These are phyloP conservation scores for Cercophora newfieldiana DNA, from an alignment of 495 filamentous ascomycete species.

Conservation along the genomic window DNA sequence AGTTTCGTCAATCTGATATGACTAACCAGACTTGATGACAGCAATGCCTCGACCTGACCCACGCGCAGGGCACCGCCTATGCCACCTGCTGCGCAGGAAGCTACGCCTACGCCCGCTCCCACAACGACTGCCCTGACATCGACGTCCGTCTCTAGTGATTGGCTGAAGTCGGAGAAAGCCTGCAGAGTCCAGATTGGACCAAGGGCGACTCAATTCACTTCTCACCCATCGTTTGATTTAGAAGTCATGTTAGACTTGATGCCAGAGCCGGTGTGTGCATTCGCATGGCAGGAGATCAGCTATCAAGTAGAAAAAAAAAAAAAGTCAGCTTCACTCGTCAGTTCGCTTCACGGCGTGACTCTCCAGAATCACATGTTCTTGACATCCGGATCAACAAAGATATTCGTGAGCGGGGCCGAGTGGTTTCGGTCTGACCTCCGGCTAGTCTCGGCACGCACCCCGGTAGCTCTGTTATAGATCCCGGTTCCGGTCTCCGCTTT, in stretches of 20 bases:
- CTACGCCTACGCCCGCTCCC: slow-evolving; percentile 5
- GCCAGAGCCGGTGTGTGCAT: slow-evolving; percentile 3
- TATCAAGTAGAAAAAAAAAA: slow-evolving; percentile 9
- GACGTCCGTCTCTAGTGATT: slow-evolving; percentile 6
- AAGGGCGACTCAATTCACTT: slow-evolving; percentile 7
- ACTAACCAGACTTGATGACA: slow-evolving; percentile 9
- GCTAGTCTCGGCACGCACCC: slow-evolving; percentile 1
- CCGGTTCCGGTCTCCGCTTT: background rate
- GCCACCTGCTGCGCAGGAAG: slow-evolving; percentile 8
- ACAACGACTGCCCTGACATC: slow-evolving; percentile 7
- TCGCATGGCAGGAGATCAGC: slow-evolving; percentile 8
- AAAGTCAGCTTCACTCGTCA: slow-evolving; percentile 7
- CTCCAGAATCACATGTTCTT: slow-evolving; percentile 8
- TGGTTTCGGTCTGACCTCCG: slow-evolving; percentile 1
- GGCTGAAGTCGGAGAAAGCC: slow-evolving; percentile 3
- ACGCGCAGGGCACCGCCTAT: slow-evolving; percentile 8
- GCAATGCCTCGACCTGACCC: slow-evolving; percentile 7
- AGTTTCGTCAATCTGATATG: slow-evolving; percentile 6
- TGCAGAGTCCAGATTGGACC: slow-evolving; percentile 4
- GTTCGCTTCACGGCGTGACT: slow-evolving; percentile 3
- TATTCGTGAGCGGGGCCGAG: slow-evolving; percentile 1
- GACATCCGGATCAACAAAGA: slow-evolving; percentile 5
- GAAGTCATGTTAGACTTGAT: slow-evolving; percentile 8
- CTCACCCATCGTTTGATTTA: slow-evolving; percentile 8
- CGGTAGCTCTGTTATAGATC: slow-evolving; percentile 6